Evolutionary conservation across 2,329 filamentous ascomycete species (phyloP), one percentile per base, ranked within the genome.

Genomic region (Fusarium cyanostomum): DNA sequence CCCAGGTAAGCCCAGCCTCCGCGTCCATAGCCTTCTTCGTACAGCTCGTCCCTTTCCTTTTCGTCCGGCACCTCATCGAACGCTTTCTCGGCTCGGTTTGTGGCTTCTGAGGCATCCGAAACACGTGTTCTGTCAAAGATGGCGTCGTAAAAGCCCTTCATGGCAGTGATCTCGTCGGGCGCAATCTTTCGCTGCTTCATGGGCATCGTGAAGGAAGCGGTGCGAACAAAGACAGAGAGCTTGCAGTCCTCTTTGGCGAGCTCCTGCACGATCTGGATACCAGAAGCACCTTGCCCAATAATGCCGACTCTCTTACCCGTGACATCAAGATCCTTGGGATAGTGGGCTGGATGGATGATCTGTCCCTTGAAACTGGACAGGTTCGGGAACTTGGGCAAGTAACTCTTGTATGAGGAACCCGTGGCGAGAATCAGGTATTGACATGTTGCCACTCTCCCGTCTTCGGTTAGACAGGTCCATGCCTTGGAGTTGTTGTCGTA

Each of bases 181-280:
- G 78, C 77, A 1, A 86, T 65, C 3, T 72, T 52, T 2, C 77
- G 71, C 62, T 86, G 82, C 2, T 78, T 73, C 83, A 89, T 87
- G 0, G 87, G 87, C 0, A 88, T 68, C 10, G 81, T 83, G 8
- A 83, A 78, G 51, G 85, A 3, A 11, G 60, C 43, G 7, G 82
- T 88, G 21, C 86, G 78, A 56, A 88, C 81, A 67, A 86, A 86
- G 8, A 87, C 81, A 3, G 72, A 75, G 37, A 78, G 52, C n/a
- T 73, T 52, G 11, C 58, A 62, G 11, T 78, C 72, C 66, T 71
- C 33, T 63, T 80, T 80, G 8, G 77, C 59, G 35, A 72, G 56
- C 30, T 69, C 64, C 59, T 72, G 73, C 18, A 63, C 38, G 8
- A 57, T 54, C 33, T 63, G 60, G 12, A 63, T 37, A 8, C 56